These are phyloP conservation scores for Glaciozyma martinii DNA, from an alignment of 768 basidiomycete species.

Conservation along the genomic window DNA sequence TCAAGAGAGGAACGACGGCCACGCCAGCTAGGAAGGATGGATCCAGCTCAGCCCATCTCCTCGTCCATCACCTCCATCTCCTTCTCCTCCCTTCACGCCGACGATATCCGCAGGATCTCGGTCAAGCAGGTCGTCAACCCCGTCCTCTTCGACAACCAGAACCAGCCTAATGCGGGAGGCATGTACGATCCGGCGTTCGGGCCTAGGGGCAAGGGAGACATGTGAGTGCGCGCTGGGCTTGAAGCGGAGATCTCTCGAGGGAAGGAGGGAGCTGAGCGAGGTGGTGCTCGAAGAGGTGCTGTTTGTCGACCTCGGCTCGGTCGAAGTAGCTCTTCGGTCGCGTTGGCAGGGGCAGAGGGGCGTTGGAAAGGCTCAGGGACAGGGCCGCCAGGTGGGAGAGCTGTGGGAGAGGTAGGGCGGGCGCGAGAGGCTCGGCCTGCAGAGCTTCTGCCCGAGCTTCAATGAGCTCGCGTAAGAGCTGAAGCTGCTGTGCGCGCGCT, in stretches of 20 bases:
- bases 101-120: conserved; percentile 86
- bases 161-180: conserved; percentile 81
- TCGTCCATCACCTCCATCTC: conserved; percentile 73
- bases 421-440: too few species aligned
- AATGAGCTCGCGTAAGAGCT: too few species aligned
- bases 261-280: background rate
- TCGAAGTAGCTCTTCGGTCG: too few species aligned
- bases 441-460: too few species aligned
- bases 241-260: background rate
- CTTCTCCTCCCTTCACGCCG: conserved; percentile 81
- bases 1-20: too few species aligned
- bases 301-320: too few species aligned
- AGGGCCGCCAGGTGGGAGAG: too few species aligned
- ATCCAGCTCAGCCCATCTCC: conserved; percentile 81
- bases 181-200: conserved; percentile 93
- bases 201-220: conserved; percentile 75
- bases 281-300: too few species aligned
- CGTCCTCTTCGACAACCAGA: conserved; percentile 82
- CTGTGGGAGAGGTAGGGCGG: too few species aligned
- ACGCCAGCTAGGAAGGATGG: conserved; percentile 44
- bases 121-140: conserved; percentile 96
- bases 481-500: background rate
- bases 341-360: too few species aligned
- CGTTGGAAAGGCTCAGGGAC: too few species aligned
- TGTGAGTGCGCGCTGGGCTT: conserved; percentile 51